A percentile compares a stretch with the other conserved stretches of the same genome.
Evolutionary conservation across 768 basidiomycete species (phyloP).

Genomic region (Austroboletus festivus): DNA sequence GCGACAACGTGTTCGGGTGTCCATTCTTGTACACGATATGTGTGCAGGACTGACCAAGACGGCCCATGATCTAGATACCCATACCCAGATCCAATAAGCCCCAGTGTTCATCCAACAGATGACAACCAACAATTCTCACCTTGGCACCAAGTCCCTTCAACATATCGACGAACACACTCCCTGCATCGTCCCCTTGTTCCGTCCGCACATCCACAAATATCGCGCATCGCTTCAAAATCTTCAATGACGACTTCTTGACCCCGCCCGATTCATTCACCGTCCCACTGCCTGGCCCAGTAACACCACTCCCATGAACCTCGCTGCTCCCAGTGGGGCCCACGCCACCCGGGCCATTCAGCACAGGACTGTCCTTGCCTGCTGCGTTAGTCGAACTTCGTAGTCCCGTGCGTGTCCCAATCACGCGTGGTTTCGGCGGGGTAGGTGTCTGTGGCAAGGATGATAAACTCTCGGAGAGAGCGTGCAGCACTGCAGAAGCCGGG

Average conservation of each 20-base stretch:
- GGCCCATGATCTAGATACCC: constrained; percentile 50
- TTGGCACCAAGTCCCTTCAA: constrained; percentile 74
- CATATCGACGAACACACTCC: constrained; percentile 81
- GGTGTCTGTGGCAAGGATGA: constrained; percentile 45
- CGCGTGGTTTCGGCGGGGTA: constrained; percentile 28
- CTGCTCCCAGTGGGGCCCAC: constrained; percentile 22
- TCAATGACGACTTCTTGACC: constrained; percentile 36
- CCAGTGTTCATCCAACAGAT: background rate
- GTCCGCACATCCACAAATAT: constrained; percentile 83
- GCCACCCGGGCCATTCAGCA: constrained; percentile 34
- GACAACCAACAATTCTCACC: constrained; percentile 41
- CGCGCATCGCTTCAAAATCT: constrained; percentile 66
- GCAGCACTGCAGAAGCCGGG: constrained; percentile 42
- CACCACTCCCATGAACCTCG: constrained; percentile 19
- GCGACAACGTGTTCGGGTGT: constrained; percentile 64
- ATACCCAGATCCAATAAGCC: background rate
- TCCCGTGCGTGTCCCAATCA: constrained; percentile 50
- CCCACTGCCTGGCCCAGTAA: constrained; percentile 12
- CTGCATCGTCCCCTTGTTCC: constrained; percentile 75
- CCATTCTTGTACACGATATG: constrained; percentile 89
- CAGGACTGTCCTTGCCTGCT: constrained; percentile 22
- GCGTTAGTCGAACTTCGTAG: constrained; percentile 39
- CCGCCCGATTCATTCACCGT: constrained; percentile 23
- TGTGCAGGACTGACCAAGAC: constrained; percentile 71
- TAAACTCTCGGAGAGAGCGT: constrained; percentile 61